A percentile compares a stretch with the other conserved stretches of the same genome.
Conservation (phyloP, 352 stramenopile species). For the Pythium insidiosum region DNA sequence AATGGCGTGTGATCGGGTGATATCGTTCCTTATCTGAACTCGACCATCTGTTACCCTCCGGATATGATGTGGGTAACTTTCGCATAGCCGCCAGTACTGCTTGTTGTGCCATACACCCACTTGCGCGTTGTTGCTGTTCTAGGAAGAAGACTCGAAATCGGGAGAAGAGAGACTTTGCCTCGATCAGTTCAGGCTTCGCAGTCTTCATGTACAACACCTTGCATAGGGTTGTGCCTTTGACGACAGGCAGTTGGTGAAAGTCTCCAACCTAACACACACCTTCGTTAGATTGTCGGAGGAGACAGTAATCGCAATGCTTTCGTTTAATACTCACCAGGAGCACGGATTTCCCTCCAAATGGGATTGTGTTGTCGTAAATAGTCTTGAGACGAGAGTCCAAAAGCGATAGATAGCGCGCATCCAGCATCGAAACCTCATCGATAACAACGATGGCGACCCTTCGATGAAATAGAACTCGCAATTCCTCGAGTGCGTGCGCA, state of each 20-base stretch:
- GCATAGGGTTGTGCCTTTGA: not conserved
- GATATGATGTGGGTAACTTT: not conserved
- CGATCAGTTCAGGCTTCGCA: too few relatives aligned
- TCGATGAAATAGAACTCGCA: not conserved
- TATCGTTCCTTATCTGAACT: too few relatives aligned
- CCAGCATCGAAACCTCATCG: constrained; percentile 10
- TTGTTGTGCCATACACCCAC: not conserved
- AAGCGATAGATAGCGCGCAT: not conserved
- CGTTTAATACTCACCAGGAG: constrained; percentile 1
- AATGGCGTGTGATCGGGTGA: too few relatives aligned
- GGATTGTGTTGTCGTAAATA: not conserved
- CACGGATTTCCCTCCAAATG: constrained; percentile 4
- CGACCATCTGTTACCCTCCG: too few relatives aligned
- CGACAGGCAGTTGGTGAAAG: constrained; percentile 1
- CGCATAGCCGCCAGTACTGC: not conserved
- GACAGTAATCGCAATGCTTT: not conserved
- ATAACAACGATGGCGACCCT: constrained; percentile 3
- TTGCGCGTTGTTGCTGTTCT: not conserved
- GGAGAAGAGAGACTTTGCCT: not conserved
- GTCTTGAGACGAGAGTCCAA: constrained; percentile 1
- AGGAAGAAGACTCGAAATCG: not conserved
- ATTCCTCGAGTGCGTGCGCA: not conserved
- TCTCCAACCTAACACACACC: constrained; percentile 10
- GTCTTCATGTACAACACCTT: constrained; percentile 2
- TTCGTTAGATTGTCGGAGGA: too few relatives aligned